Base-by-base conservation (phyloP, 1,284 basidiomycete genomes). In the Ceratorhiza oryzae-sativae region DNA sequence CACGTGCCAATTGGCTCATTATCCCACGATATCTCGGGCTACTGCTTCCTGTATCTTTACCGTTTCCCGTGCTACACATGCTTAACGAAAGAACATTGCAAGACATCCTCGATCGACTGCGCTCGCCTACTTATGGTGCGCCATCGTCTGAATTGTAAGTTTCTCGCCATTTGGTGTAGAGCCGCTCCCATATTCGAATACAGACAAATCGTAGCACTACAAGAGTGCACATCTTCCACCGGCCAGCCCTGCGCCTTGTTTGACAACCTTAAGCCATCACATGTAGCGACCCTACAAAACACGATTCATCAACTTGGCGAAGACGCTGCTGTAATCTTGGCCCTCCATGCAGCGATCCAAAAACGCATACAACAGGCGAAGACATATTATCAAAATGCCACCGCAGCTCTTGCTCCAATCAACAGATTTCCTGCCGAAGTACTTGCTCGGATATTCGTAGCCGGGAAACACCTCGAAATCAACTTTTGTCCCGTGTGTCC, bases 391-490 rank as follows among this genome's bases (percentile, higher is more conserved):
- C 15, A 67, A 27, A 48, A 30, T 3, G 63, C 63, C 34, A 30
- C 36, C 10, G 63, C 63, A 27, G 58, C 59, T 20, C 34, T 71
- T 23, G 70, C 70, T 23, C 70, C 70, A 32, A 53, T 71, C 34
- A 71, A 71, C 30, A 27, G 60, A 20, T 30, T 71, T 58, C 70
- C 70, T 10, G 36, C 60, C 15, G 70, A 71, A 55, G 56, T 62
- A 20, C 58, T 71, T 15, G 60, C 58, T 25, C 48, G 45, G 23
- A 71, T 61, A 34, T 62, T 71, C 18, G n/a, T 71, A 18, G 15
- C 45, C 15, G 70, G 63, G 4, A 67, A 67, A 56, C 51, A 56
- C 20, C 36, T 67, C 10, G 63, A 67, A 27, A 34, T 67, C 6
- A 67, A 67, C 27, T 67, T 67, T 39, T 39, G 27, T 23, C 23